These are phyloP conservation scores for Diplodia corticola DNA, from an alignment of 2,329 filamentous ascomycete genomes.

Conservation along the genomic window DNA sequence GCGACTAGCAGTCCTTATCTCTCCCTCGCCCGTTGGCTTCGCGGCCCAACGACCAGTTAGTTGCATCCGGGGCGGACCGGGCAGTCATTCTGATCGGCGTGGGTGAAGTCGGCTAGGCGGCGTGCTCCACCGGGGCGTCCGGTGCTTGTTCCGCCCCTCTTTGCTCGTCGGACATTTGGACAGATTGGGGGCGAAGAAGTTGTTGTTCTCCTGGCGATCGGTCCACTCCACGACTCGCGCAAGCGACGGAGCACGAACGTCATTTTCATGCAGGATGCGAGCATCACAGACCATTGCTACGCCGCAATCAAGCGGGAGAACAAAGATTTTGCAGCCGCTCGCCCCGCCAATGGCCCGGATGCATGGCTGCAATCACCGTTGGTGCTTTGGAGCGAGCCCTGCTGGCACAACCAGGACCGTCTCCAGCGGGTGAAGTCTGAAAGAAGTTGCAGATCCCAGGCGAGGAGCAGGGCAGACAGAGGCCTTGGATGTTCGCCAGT, in stretches of 20 bases:
- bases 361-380: not conserved
- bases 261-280: not conserved
- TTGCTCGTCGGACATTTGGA: too few species aligned
- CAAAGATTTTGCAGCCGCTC: not conserved
- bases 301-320: too few species aligned
- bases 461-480: not conserved
- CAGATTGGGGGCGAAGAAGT: not conserved
- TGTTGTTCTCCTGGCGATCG: slow-evolving; percentile 9
- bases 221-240: slow-evolving; percentile 4
- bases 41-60: not conserved
- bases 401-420: not conserved
- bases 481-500: not conserved
- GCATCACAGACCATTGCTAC: not conserved
- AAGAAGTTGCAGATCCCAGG: not conserved
- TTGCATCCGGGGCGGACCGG: not conserved
- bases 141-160: not conserved
- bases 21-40: not conserved
- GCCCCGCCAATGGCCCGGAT: not conserved
- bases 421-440: not conserved
- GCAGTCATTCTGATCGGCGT: not conserved
- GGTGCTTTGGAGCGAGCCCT: not conserved
- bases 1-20: not conserved
- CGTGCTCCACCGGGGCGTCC: not conserved
- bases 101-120: not conserved
- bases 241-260: not conserved